These are phyloP conservation scores for Talaromyces funiculosus DNA, from an alignment of 2,329 filamentous ascomycete species.

Conservation along the genomic window DNA sequence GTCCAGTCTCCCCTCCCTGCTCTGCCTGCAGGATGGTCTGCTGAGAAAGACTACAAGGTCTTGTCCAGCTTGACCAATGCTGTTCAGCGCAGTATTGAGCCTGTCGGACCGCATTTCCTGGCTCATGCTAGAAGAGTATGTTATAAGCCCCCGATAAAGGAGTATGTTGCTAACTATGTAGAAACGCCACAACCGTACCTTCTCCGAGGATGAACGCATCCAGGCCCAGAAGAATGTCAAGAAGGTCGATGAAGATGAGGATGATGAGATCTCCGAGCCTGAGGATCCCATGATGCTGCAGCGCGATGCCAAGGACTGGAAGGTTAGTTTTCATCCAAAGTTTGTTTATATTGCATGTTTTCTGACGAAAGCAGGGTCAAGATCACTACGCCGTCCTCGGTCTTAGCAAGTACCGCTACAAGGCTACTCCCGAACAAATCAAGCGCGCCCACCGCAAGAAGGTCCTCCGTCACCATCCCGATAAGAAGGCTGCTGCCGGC, in stretches of 20 bases:
- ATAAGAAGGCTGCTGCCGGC: slow-evolving; percentile 94
- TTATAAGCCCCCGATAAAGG: slow-evolving; percentile 12
- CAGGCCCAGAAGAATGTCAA: slow-evolving; percentile 92
- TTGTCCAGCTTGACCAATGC: slow-evolving; percentile 70
- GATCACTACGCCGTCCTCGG: slow-evolving; percentile 98
- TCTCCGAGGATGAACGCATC: slow-evolving; percentile 96
- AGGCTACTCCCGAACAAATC: slow-evolving; percentile 95
- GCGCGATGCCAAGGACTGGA: slow-evolving; percentile 98
- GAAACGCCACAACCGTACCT: slow-evolving; percentile 89
- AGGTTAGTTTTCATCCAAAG: slow-evolving; percentile 54
- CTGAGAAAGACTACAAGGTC: slow-evolving; percentile 86
- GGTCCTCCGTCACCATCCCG: slow-evolving; percentile 96
- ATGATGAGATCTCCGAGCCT: slow-evolving; percentile 86
- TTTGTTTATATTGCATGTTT: not conserved
- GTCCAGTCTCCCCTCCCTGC: slow-evolving; percentile 55
- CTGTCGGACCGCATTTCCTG: slow-evolving; percentile 94
- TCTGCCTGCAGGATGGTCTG: slow-evolving; percentile 72
- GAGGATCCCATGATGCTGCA: slow-evolving; percentile 90
- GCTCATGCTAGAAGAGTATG: slow-evolving; percentile 86
- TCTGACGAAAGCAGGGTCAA: slow-evolving; percentile 58
- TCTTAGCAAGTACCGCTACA: slow-evolving; percentile 83
- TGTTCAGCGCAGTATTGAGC: slow-evolving; percentile 84
- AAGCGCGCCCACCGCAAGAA: slow-evolving; percentile 99
- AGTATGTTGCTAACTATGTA: slow-evolving; percentile 22
- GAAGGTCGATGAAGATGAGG: slow-evolving; percentile 87